Conservation (phyloP, 148 eudicot genomes). For the Vaccinium macrocarpon region DNA sequence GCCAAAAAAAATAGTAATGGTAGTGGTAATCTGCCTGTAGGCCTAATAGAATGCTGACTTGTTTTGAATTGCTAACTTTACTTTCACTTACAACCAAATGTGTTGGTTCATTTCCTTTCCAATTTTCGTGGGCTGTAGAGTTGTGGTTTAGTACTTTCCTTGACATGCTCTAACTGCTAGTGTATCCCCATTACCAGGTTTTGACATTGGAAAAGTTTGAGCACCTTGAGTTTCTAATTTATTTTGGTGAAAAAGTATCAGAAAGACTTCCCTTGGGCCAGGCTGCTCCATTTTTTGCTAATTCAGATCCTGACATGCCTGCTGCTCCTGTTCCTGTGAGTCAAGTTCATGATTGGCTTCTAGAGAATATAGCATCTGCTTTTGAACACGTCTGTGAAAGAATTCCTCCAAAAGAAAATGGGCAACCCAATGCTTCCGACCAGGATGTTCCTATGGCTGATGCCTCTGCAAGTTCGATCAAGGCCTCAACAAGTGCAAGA, state of each 20-base stretch:
- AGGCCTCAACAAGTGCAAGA: conserved; percentile 57
- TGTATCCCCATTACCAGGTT: conserved; percentile 43
- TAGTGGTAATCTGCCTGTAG: background rate
- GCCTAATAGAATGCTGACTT: background rate
- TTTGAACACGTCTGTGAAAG: conserved; percentile 78
- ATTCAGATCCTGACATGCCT: conserved; percentile 98
- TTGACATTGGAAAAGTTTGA: conserved; percentile 86
- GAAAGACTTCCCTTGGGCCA: conserved; percentile 74
- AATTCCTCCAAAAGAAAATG: conserved; percentile 73
- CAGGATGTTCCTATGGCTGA: conserved; percentile 88
- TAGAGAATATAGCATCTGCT: conserved; percentile 65
- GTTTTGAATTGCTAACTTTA: background rate
- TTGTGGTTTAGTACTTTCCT: background rate
- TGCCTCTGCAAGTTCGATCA: conserved; percentile 55
- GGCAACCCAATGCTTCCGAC: conserved; percentile 62
- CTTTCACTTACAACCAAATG: background rate
- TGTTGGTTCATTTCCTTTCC: background rate
- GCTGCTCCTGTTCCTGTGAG: conserved; percentile 88
- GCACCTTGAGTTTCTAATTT: conserved; percentile 79
- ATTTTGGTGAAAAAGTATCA: conserved; percentile 77
- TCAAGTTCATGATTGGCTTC: conserved; percentile 90
- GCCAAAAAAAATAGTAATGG: background rate
- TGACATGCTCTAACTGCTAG: conserved; percentile 4
- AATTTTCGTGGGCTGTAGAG: background rate
- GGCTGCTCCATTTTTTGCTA: conserved; percentile 87